Evolutionary conservation across 163 green algal species (phyloP), one percentile per base, ranked within the genome.

Genomic region (Chlorella variabilis): DNA sequence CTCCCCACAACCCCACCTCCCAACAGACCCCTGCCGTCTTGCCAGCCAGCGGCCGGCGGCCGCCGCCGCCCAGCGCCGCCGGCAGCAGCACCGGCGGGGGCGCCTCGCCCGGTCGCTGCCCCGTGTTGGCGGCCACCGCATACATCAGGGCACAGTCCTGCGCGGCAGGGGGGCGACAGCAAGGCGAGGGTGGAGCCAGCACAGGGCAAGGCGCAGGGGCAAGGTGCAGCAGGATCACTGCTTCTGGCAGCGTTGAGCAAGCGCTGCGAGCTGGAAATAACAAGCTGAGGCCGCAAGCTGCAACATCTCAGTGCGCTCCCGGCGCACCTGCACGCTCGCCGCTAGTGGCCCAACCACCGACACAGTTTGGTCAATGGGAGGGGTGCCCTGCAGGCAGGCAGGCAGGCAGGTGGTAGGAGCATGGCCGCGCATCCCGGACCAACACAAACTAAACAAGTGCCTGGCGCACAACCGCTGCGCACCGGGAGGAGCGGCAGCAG

Each of bases 141-240:
- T 94, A 91, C 63, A 91, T 71, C 2, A 92, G 75, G 27, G 82
- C 49, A 38, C 74, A 77, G 65, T 94, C 89, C 36, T 84, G 76
- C 13, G 92, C 80, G 59, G 25, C 80, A 77, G 9, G 90, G 79
- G 0, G 81, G 76, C 41, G 86, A 78, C 27, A 83, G 74, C 33
- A 68, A 38, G 6, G 62, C 36, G 2, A 90, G n/a, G 56, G 76
- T 90, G 15, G 15, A 70, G 42, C 54, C 48, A n/a, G 51, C 34
- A 13, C 75, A 45, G 25, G 71, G 76, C 23, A 36, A 38, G 4
- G 17, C 25, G 45, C 15, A 15, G 15, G 45, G 11, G 45, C 45
- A 11, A 54, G 45, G 45, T 59, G 59, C 59, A 39, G 27, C 59
- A 68, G 59, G 11, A 54, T 11, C 15, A 54, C 45, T 23, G 45